Conservation (phyloP, 805 yeast genomes). For the Groenewaldozyma tartarivorans region DNA sequence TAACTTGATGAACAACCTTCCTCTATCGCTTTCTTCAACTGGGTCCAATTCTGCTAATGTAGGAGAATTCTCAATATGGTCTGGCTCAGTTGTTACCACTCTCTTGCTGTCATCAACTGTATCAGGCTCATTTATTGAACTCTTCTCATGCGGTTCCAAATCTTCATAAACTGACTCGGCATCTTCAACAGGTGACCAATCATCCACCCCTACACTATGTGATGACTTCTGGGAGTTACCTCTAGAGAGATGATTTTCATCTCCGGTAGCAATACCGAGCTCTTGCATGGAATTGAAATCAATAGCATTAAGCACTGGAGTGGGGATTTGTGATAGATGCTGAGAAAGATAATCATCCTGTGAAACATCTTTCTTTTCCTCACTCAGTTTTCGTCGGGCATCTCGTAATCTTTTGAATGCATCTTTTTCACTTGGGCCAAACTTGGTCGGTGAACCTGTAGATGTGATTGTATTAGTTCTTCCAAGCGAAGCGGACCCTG, state of each 20-base stretch:
- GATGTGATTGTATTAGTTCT: slow-evolving; percentile 17
- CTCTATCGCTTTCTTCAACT: slow-evolving; percentile 15
- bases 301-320: slow-evolving; percentile 6
- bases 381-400: not conserved
- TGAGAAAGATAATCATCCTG: slow-evolving; percentile 4
- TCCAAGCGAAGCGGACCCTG: slow-evolving; percentile 6
- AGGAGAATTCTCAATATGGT: slow-evolving; percentile 6
- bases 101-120: no score
- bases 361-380: not conserved
- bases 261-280: not conserved
- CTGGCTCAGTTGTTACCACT: not conserved
- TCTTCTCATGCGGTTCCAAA: not conserved
- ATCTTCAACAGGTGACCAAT: slow-evolving; percentile 5
- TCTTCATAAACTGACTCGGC: slow-evolving; percentile 13
- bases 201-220: not conserved
- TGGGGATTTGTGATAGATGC: slow-evolving; percentile 7
- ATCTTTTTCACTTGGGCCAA: slow-evolving; percentile 9
- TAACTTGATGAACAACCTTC: slow-evolving; percentile 20
- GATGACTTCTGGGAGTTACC: no score
- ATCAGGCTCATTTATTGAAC: not conserved
- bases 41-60: slow-evolving; percentile 14
- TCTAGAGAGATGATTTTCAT: no score
- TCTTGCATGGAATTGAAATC: slow-evolving; percentile 2
- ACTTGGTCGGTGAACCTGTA: slow-evolving; percentile 5
- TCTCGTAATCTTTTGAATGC: slow-evolving; percentile 3